These are phyloP conservation scores for Linaria vulgaris DNA, from an alignment of 257 asterid genomes.

Conservation along the genomic window DNA sequence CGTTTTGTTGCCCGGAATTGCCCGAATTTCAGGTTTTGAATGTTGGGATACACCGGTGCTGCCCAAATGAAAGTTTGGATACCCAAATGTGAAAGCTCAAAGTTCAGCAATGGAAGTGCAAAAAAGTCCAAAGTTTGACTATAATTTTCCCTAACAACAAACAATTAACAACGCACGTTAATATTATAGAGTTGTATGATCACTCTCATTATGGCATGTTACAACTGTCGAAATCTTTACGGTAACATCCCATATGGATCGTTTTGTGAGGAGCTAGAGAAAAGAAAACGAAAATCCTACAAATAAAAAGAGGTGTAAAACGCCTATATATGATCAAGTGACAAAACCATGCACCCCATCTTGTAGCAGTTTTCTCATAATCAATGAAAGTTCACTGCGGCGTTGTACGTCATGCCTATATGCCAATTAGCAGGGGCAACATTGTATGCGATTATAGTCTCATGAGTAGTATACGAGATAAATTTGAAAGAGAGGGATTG, in stretches of 20 bases:
- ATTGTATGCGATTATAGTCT: conserved; percentile 44
- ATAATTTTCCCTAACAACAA: too few relatives aligned
- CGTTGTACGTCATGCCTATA: conserved; percentile 51
- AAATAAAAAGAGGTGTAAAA: background rate
- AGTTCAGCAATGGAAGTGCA: too few relatives aligned
- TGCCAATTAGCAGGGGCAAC: conserved; percentile 69
- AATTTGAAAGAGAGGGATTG: conserved; percentile 57
- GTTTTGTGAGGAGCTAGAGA: too few relatives aligned
- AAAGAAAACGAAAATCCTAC: background rate
- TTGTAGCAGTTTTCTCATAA: too few relatives aligned
- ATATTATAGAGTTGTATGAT: background rate
- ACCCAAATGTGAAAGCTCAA: too few relatives aligned
- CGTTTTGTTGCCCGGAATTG: too few relatives aligned
- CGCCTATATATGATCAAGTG: too few relatives aligned
- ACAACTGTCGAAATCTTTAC: conserved; percentile 9
- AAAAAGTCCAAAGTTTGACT: too few relatives aligned
- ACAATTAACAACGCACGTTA: too few relatives aligned
- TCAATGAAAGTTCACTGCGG: conserved; percentile 52
- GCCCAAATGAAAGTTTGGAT: too few relatives aligned
- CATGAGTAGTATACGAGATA: conserved; percentile 48
- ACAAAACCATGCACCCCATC: background rate
- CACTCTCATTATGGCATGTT: conserved; percentile 4
- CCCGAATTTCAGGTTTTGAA: too few relatives aligned
- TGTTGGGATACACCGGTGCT: too few relatives aligned
- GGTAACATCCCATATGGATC: background rate